Evolutionary conservation across 768 basidiomycete genomes (phyloP).

Genomic region (Coprinopsis sp.): DNA sequence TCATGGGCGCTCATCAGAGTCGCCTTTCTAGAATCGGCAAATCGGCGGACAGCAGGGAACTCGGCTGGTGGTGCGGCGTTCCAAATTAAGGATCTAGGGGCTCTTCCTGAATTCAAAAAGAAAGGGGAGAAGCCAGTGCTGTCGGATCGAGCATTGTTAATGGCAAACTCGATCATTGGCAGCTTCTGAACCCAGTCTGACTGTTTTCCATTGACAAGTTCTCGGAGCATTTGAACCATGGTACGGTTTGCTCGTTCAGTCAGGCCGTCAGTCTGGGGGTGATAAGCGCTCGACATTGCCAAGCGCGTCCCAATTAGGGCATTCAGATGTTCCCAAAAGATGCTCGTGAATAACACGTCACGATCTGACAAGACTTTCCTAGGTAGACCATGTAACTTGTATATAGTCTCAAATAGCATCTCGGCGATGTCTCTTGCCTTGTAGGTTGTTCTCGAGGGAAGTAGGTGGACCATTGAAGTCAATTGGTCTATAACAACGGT

Average conservation of each 20-base stretch:
- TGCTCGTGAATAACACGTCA: constrained; percentile 9
- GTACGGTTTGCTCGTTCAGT: constrained; percentile 9
- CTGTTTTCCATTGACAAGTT: constrained; percentile 4
- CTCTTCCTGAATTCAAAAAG: constrained; percentile 6
- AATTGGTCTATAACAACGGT: constrained; percentile 17
- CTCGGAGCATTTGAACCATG: constrained; percentile 10
- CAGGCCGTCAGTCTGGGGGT: constrained; percentile 7
- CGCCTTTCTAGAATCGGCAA: constrained; percentile 1
- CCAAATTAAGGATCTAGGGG: constrained; percentile 9
- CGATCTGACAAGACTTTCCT: constrained; percentile 3
- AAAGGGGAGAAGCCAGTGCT: constrained; percentile 6
- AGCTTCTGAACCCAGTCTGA: constrained; percentile 9
- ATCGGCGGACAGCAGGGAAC: constrained; percentile 4
- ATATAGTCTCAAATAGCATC: constrained; percentile 6
- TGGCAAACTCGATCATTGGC: constrained; percentile 11
- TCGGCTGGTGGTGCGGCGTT: neutral
- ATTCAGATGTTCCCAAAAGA: constrained; percentile 9
- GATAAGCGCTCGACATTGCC: constrained; percentile 5
- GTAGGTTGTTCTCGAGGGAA: constrained; percentile 4
- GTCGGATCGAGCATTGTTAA: constrained; percentile 7
- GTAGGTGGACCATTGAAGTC: constrained; percentile 11
- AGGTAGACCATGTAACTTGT: constrained; percentile 10
- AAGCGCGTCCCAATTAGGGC: constrained; percentile 4
- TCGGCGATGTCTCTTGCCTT: constrained; percentile 11
- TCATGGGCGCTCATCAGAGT: constrained; percentile 10